Base-by-base conservation (phyloP, 2,329 filamentous ascomycete genomes). In the Chalaropsis thielavioides region DNA sequence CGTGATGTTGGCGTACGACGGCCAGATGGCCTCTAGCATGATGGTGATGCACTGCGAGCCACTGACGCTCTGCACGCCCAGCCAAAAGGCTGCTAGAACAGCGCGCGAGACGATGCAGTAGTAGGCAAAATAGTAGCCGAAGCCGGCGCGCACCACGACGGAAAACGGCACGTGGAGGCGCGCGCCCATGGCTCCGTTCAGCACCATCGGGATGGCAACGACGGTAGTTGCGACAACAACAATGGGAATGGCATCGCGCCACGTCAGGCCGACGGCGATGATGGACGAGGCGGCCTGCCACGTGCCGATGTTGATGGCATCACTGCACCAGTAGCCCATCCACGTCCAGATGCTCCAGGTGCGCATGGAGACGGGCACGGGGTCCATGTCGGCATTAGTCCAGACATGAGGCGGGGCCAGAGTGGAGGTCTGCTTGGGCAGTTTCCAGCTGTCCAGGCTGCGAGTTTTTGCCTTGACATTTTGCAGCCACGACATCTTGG, bases 251-350 rank as follows among this genome's bases (percentile, higher is more conserved):
- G 76, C 77, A 68, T 77, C 75, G 66, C 76, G 72, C 38, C 75
- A 76, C 2, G 76, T 78, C 67, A 78, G 76, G 4, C 76, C 76
- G 11, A 78, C 70, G 19, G 73, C 72, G 72, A 77, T 77, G 61
- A 77, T 76, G 51, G 73, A 71, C 40, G 71, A 75, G 17, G 65
- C 65, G 22, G 65, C 65, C 22, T 66, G 61, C 65, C 65, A 66
- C 3, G 65, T 66, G 38, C 65, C 65, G 19, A 66, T 64, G 58
- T 66, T 67, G 46, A 67, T 64, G 35, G 63, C 63, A 67, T 80
- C 78, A 6, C 74, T 76, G 67, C 74, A 76, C 78, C 78, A 80
- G 69, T 80, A 79, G 15, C 75, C 74, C 72, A 77, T 76, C 68
- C 77, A 79, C 38, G 77, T 75, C 61, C 75, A 70, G 13, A 71